These are phyloP conservation scores for Candida qinlingensis DNA, from an alignment of 805 yeast genomes.

Conservation along the genomic window DNA sequence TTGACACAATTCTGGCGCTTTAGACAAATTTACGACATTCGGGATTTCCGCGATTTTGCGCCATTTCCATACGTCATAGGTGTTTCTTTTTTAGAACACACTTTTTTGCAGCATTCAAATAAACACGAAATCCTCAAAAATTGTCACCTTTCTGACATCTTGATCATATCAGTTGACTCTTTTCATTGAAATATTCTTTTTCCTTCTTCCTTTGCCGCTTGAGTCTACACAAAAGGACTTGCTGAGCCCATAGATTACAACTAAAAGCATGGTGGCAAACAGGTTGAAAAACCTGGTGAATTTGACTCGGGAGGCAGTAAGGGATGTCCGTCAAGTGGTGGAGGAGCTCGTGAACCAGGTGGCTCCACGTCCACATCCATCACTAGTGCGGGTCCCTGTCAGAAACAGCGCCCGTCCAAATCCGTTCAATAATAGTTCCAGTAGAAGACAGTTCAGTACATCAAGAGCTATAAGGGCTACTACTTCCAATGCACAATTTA, in stretches of 20 bases:
- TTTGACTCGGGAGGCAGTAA: constrained; percentile 40
- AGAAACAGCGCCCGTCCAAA: constrained; percentile 15
- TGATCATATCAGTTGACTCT: background rate
- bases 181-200: background rate
- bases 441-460: constrained; percentile 26
- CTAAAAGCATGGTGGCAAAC: constrained; percentile 27
- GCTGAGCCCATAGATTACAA: background rate
- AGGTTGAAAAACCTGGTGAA: constrained; percentile 40
- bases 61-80: background rate
- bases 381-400: constrained; percentile 37
- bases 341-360: constrained; percentile 37
- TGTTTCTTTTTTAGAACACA: background rate
- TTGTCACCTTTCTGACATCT: background rate
- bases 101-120: background rate
- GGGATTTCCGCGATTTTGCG: background rate
- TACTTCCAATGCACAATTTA: constrained; percentile 6
- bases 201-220: background rate
- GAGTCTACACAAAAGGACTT: background rate
- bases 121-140: background rate
- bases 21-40: too few relatives aligned
- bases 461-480: constrained; percentile 7
- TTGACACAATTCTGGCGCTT: background rate
- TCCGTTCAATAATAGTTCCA: constrained; percentile 9
- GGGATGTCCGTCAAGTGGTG: constrained; percentile 41
- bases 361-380: constrained; percentile 29